A percentile compares a stretch with the other conserved stretches of the same genome.
These are phyloP conservation scores for Phytophthora hybrid DNA, from an alignment of 352 stramenopile species.

Conservation along the genomic window DNA sequence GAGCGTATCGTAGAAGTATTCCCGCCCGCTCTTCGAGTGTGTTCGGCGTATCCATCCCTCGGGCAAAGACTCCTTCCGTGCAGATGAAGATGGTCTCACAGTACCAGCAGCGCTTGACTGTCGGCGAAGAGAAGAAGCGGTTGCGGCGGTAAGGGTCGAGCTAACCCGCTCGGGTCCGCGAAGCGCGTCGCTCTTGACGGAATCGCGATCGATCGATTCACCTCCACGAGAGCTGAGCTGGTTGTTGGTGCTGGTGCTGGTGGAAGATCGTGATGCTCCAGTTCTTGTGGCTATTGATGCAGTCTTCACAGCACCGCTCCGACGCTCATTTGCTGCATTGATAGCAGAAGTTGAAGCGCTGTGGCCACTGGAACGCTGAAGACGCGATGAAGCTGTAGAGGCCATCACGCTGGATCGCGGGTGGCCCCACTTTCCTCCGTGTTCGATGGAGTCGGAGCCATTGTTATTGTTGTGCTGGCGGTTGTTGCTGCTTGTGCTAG, in stretches of 20 bases:
- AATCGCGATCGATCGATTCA: slow-evolving; percentile 34
- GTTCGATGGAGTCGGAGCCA: slow-evolving; percentile 36
- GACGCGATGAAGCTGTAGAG: slow-evolving; percentile 40
- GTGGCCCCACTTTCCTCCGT: slow-evolving; percentile 63
- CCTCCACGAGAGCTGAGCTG: slow-evolving; percentile 33
- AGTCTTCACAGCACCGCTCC: slow-evolving; percentile 30
- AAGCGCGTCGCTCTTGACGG: slow-evolving; percentile 44
- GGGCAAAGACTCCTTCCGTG: slow-evolving; percentile 60
- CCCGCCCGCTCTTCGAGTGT: slow-evolving; percentile 73
- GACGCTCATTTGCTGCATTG: slow-evolving; percentile 23
- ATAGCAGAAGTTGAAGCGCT: slow-evolving; percentile 50
- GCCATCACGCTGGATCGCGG: slow-evolving; percentile 37
- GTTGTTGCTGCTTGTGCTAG: slow-evolving; percentile 40
- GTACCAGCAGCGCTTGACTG: slow-evolving; percentile 16
- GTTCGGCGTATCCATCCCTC: slow-evolving; percentile 78
- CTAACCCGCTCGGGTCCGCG: slow-evolving; percentile 40
- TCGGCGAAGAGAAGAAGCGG: slow-evolving; percentile 32
- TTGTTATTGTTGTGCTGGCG: slow-evolving; percentile 52
- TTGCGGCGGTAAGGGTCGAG: slow-evolving; percentile 30
- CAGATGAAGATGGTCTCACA: slow-evolving; percentile 27
- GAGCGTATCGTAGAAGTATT: slow-evolving; percentile 81
- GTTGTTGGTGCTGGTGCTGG: slow-evolving; percentile 36
- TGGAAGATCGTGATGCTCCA: slow-evolving; percentile 17
- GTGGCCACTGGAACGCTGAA: slow-evolving; percentile 41
- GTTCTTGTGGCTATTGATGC: slow-evolving; percentile 29